Evolutionary conservation across 805 yeast species (phyloP).

Genomic region (Priceomyces haplophilus): DNA sequence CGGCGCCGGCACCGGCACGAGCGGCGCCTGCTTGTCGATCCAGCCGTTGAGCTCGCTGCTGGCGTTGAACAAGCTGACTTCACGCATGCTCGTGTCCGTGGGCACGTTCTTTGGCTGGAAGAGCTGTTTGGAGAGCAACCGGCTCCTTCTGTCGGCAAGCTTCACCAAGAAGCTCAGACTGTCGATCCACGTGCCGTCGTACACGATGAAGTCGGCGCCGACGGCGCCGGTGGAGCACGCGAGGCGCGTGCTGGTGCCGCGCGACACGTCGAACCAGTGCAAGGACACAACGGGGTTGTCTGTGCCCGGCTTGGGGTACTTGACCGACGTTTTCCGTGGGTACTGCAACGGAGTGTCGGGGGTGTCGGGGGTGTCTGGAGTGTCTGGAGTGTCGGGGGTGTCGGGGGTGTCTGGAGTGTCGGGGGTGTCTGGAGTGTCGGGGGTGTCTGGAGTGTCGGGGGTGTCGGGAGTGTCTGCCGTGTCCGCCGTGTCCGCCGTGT

Average conservation of each 20-base stretch:
- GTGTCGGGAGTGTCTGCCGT: too few species aligned
- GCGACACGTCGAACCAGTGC: constrained; percentile 34
- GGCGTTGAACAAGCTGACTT: constrained; percentile 35
- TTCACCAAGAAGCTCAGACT: constrained; percentile 51
- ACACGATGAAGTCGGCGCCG: constrained; percentile 52
- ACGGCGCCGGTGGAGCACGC: constrained; percentile 5
- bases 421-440: too few species aligned
- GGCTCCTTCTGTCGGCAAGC: constrained; percentile 62
- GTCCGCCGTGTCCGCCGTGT: too few species aligned
- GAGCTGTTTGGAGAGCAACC: constrained; percentile 46
- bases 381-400: too few species aligned
- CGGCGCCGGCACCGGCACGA: constrained; percentile 12
- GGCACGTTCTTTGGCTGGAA: constrained; percentile 31
- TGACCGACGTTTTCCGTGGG: constrained; percentile 45
- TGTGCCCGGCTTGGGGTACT: constrained; percentile 75
- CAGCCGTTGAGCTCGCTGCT: constrained; percentile 49
- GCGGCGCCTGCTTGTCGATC: constrained; percentile 47
- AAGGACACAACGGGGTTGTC: constrained; percentile 54
- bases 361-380: too few species aligned
- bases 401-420: too few species aligned
- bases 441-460: too few species aligned
- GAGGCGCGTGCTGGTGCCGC: constrained; percentile 13
- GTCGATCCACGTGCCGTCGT: constrained; percentile 62
- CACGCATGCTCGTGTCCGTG: too few species aligned
- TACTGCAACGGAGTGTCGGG: constrained; percentile 46